Conservation (phyloP, 306 rosid genomes). For the Pyrus communis region DNA sequence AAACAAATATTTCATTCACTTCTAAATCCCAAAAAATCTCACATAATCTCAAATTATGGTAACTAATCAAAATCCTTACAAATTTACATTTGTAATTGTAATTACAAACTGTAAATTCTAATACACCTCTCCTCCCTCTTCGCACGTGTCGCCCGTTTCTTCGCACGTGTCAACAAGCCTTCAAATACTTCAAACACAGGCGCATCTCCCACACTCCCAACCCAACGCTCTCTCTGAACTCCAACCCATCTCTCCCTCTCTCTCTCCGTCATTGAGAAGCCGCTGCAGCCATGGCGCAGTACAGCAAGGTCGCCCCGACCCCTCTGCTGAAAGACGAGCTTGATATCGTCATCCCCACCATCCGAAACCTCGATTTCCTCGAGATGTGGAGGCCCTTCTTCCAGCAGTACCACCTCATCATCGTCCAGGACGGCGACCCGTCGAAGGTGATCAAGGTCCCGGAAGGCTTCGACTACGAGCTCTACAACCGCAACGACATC, state of each 20-base stretch:
- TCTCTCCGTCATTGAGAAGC: not conserved
- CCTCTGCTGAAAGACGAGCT: conserved; percentile 58
- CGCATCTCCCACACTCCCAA: not conserved
- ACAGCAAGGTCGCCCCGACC: conserved; percentile 24
- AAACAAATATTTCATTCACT: not conserved
- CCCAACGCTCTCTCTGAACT: not conserved
- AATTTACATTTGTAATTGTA: not conserved
- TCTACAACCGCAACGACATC: conserved; percentile 59
- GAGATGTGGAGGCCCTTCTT: conserved; percentile 78
- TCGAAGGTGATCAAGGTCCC: conserved; percentile 57
- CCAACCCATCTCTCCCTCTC: not conserved
- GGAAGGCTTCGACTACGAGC: conserved; percentile 59
- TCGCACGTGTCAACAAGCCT: not conserved
- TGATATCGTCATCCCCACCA: conserved; percentile 82
- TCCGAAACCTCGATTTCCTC: conserved; percentile 67
- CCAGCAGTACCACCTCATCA: conserved; percentile 61
- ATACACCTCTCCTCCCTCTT: not conserved
- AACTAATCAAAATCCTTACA: not conserved
- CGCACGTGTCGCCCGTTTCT: conserved; percentile 5
- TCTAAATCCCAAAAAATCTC: not conserved
- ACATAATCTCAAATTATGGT: not conserved
- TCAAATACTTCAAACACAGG: conserved; percentile 5
- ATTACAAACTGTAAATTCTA: not conserved
- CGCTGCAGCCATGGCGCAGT: conserved; percentile 23
- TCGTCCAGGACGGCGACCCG: conserved; percentile 87